phyloP scores from a whole-genome alignment of 306 rosid species.

The Trifolium fragiferum region DNA sequence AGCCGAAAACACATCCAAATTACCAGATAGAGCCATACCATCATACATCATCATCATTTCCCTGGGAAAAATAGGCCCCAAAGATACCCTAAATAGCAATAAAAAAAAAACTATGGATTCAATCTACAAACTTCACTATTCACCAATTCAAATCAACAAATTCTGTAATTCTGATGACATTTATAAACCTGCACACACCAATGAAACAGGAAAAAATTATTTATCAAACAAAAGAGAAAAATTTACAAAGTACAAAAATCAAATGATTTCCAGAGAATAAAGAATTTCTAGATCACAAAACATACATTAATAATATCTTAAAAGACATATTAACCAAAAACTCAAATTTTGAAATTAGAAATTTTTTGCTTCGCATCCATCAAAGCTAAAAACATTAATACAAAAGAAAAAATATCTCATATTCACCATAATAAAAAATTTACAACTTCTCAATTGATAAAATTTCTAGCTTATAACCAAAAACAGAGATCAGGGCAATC shows the following conservation, averaged over 20 bases:
- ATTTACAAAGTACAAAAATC: background rate
- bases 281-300: conserved; percentile 24
- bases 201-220: conserved; percentile 33
- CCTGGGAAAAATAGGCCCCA: conserved; percentile 1
- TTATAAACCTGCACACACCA: conserved; percentile 40
- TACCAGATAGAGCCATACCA: conserved; percentile 63
- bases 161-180: background rate
- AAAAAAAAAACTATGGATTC: background rate
- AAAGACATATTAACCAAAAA: background rate
- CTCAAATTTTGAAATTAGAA: background rate
- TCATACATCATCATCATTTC: conserved; percentile 65
- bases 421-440: background rate
- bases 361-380: background rate
- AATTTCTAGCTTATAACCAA: background rate
- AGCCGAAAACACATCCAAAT: conserved; percentile 60
- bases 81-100: conserved; percentile 11
- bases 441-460: background rate
- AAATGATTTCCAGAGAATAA: background rate
- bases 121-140: conserved; percentile 27
- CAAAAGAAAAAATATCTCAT: background rate
- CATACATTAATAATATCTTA: background rate
- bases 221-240: no score
- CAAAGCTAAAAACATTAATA: background rate
- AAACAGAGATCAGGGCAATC: conserved; percentile 10
- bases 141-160: conserved; percentile 25